A percentile compares a stretch with the other conserved stretches of the same genome.
Evolutionary conservation across 2,329 filamentous ascomycete genomes (phyloP).

Genomic region (Colletotrichum navitas): DNA sequence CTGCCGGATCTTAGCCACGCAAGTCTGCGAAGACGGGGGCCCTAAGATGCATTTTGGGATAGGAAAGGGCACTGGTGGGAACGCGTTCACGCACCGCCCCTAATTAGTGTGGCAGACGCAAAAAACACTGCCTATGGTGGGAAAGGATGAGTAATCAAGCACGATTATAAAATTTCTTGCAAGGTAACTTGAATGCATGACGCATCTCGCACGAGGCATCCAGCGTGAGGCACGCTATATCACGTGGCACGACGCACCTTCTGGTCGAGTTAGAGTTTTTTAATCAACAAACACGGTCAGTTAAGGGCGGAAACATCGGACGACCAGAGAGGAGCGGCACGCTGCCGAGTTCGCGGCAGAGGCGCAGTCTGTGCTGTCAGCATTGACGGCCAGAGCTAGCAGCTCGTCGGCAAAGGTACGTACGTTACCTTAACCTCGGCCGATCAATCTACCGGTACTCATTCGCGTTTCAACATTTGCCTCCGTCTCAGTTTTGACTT

Average conservation of each 20-base stretch:
- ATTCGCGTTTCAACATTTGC: conserved; percentile 30
- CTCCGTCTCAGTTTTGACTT: conserved; percentile 24
- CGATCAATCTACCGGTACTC: conserved; percentile 5
- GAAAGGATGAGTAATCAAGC: too few species aligned
- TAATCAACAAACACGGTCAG: background rate
- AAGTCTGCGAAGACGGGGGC: too few species aligned
- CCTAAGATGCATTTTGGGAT: too few species aligned
- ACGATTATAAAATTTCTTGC: background rate
- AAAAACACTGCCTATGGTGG: too few species aligned
- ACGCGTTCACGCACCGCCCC: too few species aligned
- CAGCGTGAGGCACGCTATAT: conserved; percentile 7
- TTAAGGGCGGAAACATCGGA: background rate
- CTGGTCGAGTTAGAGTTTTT: too few species aligned
- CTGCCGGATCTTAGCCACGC: too few species aligned
- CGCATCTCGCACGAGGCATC: conserved; percentile 22
- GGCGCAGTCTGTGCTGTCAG: conserved; percentile 16
- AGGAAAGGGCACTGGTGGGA: too few species aligned
- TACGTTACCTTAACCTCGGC: conserved; percentile 5
- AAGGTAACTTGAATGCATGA: conserved; percentile 15
- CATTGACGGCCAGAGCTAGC: background rate
- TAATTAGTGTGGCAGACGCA: too few species aligned
- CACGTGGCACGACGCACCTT: too few species aligned
- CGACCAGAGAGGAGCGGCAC: conserved; percentile 22
- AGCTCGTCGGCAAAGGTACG: background rate
- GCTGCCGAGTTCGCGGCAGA: conserved; percentile 32